A percentile compares a stretch with the other conserved stretches of the same genome.
Evolutionary conservation across 441 rosid genomes (phyloP).

Genomic region (Pelargonium myrrhifolium): DNA sequence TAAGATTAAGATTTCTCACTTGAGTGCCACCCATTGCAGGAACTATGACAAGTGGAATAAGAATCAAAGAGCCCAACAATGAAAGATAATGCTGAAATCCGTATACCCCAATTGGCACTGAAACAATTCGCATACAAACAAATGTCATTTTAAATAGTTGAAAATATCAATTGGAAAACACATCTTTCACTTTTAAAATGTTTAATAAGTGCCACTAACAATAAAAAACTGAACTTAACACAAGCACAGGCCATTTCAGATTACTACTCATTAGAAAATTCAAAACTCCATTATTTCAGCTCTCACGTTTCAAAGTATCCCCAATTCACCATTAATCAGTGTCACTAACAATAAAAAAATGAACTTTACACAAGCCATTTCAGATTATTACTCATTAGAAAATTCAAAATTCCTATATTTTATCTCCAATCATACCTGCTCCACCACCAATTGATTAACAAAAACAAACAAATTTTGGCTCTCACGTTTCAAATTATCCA

Average conservation of each 20-base stretch:
- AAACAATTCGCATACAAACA: background rate
- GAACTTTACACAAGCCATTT: too few relatives aligned
- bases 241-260: too few relatives aligned
- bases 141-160: background rate
- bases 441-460: background rate
- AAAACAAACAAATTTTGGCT: background rate
- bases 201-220: background rate
- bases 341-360: too few relatives aligned
- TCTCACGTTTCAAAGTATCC: too few relatives aligned
- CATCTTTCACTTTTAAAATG: background rate
- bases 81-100: constrained; percentile 95
- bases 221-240: background rate
- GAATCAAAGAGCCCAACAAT: constrained; percentile 75
- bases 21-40: constrained; percentile 97
- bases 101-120: constrained; percentile 91
- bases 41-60: constrained; percentile 85
- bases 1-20: constrained; percentile 39
- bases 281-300: too few relatives aligned
- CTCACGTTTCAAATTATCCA: background rate
- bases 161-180: background rate
- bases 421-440: too few relatives aligned
- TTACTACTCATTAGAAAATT: too few relatives aligned
- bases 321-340: too few relatives aligned
- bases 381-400: too few relatives aligned
- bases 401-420: too few relatives aligned